Conservation (phyloP, 75 land plant genomes). For the Pinus taeda region DNA sequence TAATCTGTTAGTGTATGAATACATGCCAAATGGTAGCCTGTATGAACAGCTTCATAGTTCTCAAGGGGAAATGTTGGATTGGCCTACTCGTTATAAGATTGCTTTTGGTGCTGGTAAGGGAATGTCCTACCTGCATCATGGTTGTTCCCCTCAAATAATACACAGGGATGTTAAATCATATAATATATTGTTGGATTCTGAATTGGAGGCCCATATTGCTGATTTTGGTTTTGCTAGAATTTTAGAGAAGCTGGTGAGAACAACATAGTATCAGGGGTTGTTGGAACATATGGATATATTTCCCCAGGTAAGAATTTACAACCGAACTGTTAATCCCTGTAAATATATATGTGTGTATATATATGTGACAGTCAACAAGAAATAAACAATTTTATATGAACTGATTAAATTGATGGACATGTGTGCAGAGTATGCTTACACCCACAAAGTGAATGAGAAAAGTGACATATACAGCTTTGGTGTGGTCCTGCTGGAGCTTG, state of each 20-base stretch:
- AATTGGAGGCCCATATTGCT: constrained; percentile 46
- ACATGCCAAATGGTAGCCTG: constrained; percentile 49
- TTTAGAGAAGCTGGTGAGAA: constrained; percentile 28
- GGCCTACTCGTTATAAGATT: constrained; percentile 48
- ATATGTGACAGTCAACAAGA: background rate
- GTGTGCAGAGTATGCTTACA: constrained; percentile 37
- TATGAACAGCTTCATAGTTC: constrained; percentile 56
- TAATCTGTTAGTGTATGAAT: constrained; percentile 48
- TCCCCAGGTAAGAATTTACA: constrained; percentile 13
- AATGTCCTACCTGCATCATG: constrained; percentile 72
- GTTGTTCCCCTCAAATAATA: constrained; percentile 48
- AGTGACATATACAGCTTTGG: constrained; percentile 43
- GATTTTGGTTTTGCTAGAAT: constrained; percentile 66
- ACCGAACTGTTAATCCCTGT: background rate
- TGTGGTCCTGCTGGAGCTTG: constrained; percentile 34
- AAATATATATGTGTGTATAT: too few relatives aligned
- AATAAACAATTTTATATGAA: background rate
- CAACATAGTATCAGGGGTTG: constrained; percentile 48
- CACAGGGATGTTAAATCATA: constrained; percentile 76
- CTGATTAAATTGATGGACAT: background rate
- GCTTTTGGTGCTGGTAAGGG: constrained; percentile 65
- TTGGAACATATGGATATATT: constrained; percentile 72
- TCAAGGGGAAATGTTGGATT: constrained; percentile 33
- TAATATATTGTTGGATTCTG: constrained; percentile 59
- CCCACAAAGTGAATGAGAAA: constrained; percentile 34